phyloP scores from a whole-genome alignment of 768 basidiomycete genomes.

The Pisolithus orientalis region DNA sequence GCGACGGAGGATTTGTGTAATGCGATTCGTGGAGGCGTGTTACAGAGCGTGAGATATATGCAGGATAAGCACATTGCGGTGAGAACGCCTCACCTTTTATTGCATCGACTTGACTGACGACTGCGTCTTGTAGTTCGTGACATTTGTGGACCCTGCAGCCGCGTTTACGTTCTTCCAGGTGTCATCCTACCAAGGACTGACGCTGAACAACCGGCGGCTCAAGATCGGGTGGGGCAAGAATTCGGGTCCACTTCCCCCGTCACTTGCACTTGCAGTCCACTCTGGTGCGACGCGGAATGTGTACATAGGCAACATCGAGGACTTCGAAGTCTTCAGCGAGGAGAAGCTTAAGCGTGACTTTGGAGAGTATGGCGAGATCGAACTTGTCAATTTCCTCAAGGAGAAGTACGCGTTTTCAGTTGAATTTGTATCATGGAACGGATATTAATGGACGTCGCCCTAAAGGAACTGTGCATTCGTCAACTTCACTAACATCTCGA shows the following conservation, averaged over 20 bases:
- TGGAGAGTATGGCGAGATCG: conserved; percentile 93
- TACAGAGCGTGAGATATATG: conserved; percentile 94
- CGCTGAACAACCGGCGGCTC: conserved; percentile 86
- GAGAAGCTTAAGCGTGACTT: conserved; percentile 91
- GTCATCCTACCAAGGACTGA: conserved; percentile 83
- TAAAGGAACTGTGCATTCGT: conserved; percentile 89
- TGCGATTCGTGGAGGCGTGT: conserved; percentile 90
- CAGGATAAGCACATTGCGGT: conserved; percentile 97
- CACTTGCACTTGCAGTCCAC: conserved; percentile 83
- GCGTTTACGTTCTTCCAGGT: conserved; percentile 94
- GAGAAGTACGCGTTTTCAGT: conserved; percentile 67
- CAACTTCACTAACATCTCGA: conserved; percentile 92
- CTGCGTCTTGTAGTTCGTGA: conserved; percentile 64
- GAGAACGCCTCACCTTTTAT: conserved; percentile 25
- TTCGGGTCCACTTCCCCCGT: conserved; percentile 78
- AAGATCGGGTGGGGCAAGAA: conserved; percentile 99
- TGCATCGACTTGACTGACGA: neutral
- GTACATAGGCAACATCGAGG: conserved; percentile 92
- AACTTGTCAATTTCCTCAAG: conserved; percentile 91
- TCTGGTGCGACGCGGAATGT: conserved; percentile 94
- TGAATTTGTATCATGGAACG: conserved; percentile 14
- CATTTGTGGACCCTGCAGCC: conserved; percentile 89
- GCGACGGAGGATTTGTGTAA: conserved; percentile 94
- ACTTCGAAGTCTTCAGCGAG: conserved; percentile 88
- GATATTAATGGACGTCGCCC: neutral